Evolutionary conservation across 2,329 filamentous ascomycete genomes (phyloP), one percentile per base, ranked within the genome.

Genomic region (Xylariaceae sp.): DNA sequence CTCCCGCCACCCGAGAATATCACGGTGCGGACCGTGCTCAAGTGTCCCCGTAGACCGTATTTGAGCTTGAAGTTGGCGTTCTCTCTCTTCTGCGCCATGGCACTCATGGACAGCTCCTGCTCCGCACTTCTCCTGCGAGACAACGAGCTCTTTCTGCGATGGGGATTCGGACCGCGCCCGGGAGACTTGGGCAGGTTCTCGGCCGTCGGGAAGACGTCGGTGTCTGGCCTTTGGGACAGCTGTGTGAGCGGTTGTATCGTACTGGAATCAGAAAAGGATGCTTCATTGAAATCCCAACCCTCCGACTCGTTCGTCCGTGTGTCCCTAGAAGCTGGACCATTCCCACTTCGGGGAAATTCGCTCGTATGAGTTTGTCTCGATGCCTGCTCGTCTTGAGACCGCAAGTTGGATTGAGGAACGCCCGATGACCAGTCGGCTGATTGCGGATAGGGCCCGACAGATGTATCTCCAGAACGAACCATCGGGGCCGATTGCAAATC

Each of bases 1-100:
- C 88, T 96, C 45, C 92, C 92, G 29, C 92, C 92, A 16, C 92
- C 92, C 1, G 89, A 97, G 65, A 98, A 98, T 48, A 96, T 94
- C 42, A 97, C 87, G 1, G 88, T 88, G 28, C 92, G 83, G 4
- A 98, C 88, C 3, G 94, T 89, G 59, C 97, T 88, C 2, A 98
- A 74, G 61, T 98, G 92, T 2, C 92, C 92, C 36, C 90, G 77
- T 4, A 98, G 73, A 4, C 88, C 90, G 58, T 95, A 97, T 35
- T 88, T 80, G 42, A 97, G 83, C 63, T 94, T 96, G 68, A 98
- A 97, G 50, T 76, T 88, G 12, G 80, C 76, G 17, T 71, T 76
- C 44, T 96, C 89, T 1, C 71, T 63, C 56, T 81, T 85, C 39
- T 78, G 70, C 3, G 60, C 57, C 24, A 66, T 50, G 2, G 66